Conservation (phyloP, 345 rosid species). For the Sonneratia alba region DNA sequence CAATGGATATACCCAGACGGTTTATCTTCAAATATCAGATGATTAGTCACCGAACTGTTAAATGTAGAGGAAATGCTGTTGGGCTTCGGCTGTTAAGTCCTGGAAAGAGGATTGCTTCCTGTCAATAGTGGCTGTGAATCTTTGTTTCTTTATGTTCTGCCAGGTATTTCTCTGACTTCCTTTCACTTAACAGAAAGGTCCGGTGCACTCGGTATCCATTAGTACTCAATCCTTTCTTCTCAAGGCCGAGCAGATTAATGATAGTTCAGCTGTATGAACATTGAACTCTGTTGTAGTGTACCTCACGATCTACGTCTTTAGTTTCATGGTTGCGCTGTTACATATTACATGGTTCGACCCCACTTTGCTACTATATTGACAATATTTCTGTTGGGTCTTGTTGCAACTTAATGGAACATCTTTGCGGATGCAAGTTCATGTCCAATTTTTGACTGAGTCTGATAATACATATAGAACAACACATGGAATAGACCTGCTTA, state of each 20-base stretch:
- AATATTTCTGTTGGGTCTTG: background rate
- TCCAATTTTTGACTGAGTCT: background rate
- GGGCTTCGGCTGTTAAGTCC: background rate
- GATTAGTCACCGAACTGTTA: conserved; percentile 30
- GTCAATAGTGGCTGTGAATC: conserved; percentile 5
- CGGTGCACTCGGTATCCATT: background rate
- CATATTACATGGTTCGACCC: background rate
- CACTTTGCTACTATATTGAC: background rate
- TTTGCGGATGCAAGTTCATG: too few species aligned
- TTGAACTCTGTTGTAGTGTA: background rate
- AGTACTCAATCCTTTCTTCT: background rate
- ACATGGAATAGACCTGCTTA: background rate
- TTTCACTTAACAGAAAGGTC: conserved; percentile 1
- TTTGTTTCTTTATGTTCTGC: background rate
- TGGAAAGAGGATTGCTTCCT: conserved; percentile 4
- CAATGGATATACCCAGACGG: conserved; percentile 99
- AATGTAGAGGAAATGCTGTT: conserved; percentile 13
- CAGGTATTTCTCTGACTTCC: background rate
- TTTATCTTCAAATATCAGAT: conserved; percentile 66
- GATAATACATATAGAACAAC: background rate
- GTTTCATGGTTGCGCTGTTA: background rate
- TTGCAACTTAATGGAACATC: too few species aligned
- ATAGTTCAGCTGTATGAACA: background rate
- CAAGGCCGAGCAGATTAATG: background rate
- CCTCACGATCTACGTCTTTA: background rate